Evolutionary conservation across 176 grass and related monocot genomes (phyloP).

Genomic region (Carex cristatella): DNA sequence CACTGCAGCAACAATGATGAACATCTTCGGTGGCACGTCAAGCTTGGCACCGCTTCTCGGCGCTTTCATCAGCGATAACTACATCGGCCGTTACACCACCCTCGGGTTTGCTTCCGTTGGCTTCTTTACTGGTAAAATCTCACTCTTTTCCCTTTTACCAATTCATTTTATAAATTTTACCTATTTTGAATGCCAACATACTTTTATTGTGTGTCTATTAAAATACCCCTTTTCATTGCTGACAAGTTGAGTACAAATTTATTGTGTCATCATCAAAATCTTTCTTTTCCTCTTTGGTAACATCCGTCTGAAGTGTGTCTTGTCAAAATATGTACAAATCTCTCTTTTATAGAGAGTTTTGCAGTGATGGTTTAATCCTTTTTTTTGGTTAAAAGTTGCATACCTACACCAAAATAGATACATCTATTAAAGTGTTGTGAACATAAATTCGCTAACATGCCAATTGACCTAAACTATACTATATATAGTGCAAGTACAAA

Average conservation of each 20-base stretch:
- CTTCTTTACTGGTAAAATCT: constrained; percentile 34
- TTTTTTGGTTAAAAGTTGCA: neutral
- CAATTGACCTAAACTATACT: neutral
- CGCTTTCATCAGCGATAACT: constrained; percentile 70
- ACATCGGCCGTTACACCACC: constrained; percentile 62
- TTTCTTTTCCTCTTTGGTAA: constrained; percentile 11
- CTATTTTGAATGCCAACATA: neutral
- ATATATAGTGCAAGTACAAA: neutral
- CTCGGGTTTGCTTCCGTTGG: constrained; percentile 37
- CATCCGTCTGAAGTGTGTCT: neutral
- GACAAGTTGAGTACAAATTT: neutral
- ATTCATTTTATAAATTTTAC: neutral
- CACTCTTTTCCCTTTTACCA: neutral
- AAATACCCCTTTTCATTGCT: too few species aligned
- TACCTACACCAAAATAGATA: neutral
- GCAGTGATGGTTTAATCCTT: neutral
- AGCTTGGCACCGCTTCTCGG: constrained; percentile 49
- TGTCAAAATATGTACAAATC: neutral
- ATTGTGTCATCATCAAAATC: neutral
- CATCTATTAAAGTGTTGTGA: neutral
- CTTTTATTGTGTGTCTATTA: neutral
- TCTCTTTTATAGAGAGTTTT: neutral
- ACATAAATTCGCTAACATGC: neutral
- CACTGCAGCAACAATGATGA: constrained; percentile 35
- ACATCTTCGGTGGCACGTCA: constrained; percentile 44